Base-by-base conservation (phyloP, 2,329 filamentous ascomycete genomes). In the Fusarium decemcellulare region DNA sequence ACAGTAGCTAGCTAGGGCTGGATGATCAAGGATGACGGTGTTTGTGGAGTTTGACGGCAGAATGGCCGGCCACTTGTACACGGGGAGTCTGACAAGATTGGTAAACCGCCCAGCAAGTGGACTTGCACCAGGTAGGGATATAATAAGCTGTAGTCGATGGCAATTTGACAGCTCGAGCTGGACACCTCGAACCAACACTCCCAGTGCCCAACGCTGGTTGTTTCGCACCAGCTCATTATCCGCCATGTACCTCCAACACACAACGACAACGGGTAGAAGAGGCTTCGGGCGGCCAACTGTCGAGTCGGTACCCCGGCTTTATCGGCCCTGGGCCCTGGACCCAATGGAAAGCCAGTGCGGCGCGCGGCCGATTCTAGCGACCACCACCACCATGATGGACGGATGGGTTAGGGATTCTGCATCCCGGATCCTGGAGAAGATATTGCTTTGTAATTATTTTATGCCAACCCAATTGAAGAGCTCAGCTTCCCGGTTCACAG, bases 1-100 rank as follows among this genome's bases (percentile, higher is more conserved):
- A 23, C 23, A 23, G 23, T 23, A 23, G 39, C 39, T 42, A 18
- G 23, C 54, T 57, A 47, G 54, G 54, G 40, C 58, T 63, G 51
- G 65, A 65, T 71, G 65, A 74, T 74, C 59, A 67, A 64, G 65
- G 61, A 63, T 67, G 69, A 63, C 63, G 59, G 53, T 34, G 54
- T 67, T 46, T 51, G 65, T 59, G 54, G 64, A 59, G 62, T 48
- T 39, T 53, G 54, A 40, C 34, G 16, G 32, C 34, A n/a, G 15
- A 30, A 39, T 23, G 37, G 30, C 29, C 37, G 34, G 56, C 55
- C 53, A 59, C 47, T 30, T 48, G 30, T 34, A 34, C 32, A 7
- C 34, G 36, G n/a, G 16, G 11, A 11, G 16, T 48, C 46, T 37
- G 16, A 51, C 34, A 51, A 32, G 30, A 51, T 37, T 51, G 47